phyloP scores from a whole-genome alignment of 1,139 yeast genomes.

The Petasospora fabianii region DNA sequence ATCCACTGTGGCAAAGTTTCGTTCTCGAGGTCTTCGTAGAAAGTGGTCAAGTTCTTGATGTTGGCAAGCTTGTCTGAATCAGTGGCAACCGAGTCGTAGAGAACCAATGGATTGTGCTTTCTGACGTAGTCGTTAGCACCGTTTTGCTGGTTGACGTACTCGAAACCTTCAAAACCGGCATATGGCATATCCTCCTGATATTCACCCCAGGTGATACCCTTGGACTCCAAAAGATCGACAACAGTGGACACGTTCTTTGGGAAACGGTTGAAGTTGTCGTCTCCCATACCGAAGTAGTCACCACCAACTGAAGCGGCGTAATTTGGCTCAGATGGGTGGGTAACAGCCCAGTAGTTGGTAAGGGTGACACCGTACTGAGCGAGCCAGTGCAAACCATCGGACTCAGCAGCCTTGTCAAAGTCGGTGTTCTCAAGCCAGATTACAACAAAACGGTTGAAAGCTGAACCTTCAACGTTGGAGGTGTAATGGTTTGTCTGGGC shows the following conservation, averaged over 20 bases:
- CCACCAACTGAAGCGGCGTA: conserved; percentile 43
- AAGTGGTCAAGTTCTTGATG: conserved; percentile 43
- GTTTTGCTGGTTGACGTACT: conserved; percentile 39
- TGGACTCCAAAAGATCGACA: conserved; percentile 42
- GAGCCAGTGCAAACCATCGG: conserved; percentile 38
- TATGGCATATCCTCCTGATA: conserved; percentile 48
- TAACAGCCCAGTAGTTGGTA: conserved; percentile 45
- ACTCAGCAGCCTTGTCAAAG: conserved; percentile 44
- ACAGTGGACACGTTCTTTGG: conserved; percentile 43
- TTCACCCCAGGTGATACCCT: conserved; percentile 46
- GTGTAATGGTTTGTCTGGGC: conserved; percentile 7
- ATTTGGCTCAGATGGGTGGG: conserved; percentile 52
- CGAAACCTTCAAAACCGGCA: conserved; percentile 45
- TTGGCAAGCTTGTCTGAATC: conserved; percentile 34
- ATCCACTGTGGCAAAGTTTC: conserved; percentile 44
- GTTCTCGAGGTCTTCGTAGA: conserved; percentile 36
- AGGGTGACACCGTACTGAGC: conserved; percentile 40
- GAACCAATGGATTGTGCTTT: conserved; percentile 45
- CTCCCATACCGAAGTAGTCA: conserved; percentile 43
- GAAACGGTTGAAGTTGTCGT: conserved; percentile 39
- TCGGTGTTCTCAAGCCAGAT: conserved; percentile 50
- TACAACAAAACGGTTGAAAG: conserved; percentile 40
- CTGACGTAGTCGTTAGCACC: conserved; percentile 45
- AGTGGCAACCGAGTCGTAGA: conserved; percentile 36
- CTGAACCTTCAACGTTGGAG: conserved; percentile 36